These are phyloP conservation scores for Acorus calamus DNA, from an alignment of 106 monocot species.

Conservation along the genomic window DNA sequence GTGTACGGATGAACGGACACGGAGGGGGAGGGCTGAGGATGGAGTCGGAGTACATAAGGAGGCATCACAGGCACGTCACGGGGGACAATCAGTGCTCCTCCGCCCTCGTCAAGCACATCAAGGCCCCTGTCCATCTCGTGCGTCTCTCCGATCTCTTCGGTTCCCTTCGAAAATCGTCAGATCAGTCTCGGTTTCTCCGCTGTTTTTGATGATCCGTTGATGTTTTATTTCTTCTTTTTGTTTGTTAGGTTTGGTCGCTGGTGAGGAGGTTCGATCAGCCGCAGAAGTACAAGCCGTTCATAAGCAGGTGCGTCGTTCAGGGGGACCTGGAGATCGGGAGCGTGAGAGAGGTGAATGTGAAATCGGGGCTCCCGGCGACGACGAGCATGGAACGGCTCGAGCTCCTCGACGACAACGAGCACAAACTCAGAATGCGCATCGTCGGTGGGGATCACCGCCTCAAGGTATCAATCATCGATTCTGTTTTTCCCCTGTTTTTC, in stretches of 20 bases:
- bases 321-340: slow-evolving; percentile 67
- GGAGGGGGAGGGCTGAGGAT: slow-evolving; percentile 10
- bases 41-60: slow-evolving; percentile 48
- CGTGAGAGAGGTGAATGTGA: slow-evolving; percentile 76
- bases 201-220: not conserved
- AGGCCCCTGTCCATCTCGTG: slow-evolving; percentile 69
- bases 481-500: too few species aligned
- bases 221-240: not conserved
- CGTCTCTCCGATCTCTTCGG: not conserved
- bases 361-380: slow-evolving; percentile 85
- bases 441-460: slow-evolving; percentile 89
- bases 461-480: slow-evolving; percentile 14
- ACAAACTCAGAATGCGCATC: slow-evolving; percentile 61
- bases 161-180: not conserved
- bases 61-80: slow-evolving; percentile 58
- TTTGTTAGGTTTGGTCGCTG: slow-evolving; percentile 67
- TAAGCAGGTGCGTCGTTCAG: slow-evolving; percentile 63
- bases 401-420: slow-evolving; percentile 64
- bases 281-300: slow-evolving; percentile 80
- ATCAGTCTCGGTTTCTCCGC: not conserved
- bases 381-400: slow-evolving; percentile 79
- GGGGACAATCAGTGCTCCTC: slow-evolving; percentile 73
- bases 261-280: slow-evolving; percentile 84
- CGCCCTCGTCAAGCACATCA: slow-evolving; percentile 58
- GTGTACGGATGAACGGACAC: slow-evolving; percentile 22